phyloP scores from a whole-genome alignment of 345 rosid species.

The Euphorbia tirucalli region DNA sequence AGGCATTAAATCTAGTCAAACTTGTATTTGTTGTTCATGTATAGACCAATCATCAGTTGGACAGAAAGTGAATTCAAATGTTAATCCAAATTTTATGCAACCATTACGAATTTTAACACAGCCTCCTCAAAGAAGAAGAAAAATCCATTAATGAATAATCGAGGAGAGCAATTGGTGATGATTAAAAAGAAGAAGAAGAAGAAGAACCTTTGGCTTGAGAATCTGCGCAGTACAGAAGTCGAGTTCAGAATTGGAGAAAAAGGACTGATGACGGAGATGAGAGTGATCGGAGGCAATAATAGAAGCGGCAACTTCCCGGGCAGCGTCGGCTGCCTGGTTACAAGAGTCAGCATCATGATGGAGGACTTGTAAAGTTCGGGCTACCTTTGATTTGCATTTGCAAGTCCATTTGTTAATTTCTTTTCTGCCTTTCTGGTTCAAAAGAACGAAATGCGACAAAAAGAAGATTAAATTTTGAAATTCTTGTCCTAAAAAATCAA shows the following conservation, averaged over 20 bases:
- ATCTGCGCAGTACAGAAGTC: conserved; percentile 94
- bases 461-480: too few relatives aligned
- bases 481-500: too few relatives aligned
- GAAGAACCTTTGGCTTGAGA: conserved; percentile 81
- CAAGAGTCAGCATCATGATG: conserved; percentile 87
- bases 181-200: background rate
- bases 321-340: conserved; percentile 82
- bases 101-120: too few relatives aligned
- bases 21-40: too few relatives aligned
- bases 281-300: conserved; percentile 69
- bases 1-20: background rate
- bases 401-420: too few relatives aligned
- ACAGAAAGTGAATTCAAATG: background rate
- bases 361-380: conserved; percentile 83
- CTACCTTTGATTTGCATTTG: conserved; percentile 65
- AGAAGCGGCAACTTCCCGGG: conserved; percentile 90
- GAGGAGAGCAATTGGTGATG: background rate
- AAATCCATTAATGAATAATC: too few relatives aligned
- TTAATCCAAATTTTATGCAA: background rate
- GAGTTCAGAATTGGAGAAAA: conserved; percentile 59
- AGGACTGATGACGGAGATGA: conserved; percentile 22
- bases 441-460: too few relatives aligned
- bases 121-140: background rate
- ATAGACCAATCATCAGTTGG: background rate
- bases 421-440: too few relatives aligned